Evolutionary conservation across 2,329 filamentous ascomycete species (phyloP).

Genomic region (Dactylellina sp.): DNA sequence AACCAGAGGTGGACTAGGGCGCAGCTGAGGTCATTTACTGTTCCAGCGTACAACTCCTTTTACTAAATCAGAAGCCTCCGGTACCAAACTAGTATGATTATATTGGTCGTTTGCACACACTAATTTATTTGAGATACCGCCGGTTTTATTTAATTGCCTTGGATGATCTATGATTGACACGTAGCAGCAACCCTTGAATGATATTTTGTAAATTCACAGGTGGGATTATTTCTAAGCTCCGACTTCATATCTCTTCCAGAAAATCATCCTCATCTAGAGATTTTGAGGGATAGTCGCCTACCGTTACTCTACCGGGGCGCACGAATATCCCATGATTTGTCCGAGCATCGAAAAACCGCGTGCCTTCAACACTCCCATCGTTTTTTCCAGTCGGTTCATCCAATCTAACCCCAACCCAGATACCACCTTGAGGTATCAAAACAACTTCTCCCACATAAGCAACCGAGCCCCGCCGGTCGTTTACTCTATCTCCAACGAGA

Average conservation of each 20-base stretch:
- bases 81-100: background rate
- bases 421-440: slow-evolving; percentile 75
- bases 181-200: too few species aligned
- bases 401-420: slow-evolving; percentile 79
- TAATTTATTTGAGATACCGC: too few species aligned
- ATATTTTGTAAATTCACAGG: too few species aligned
- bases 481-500: slow-evolving; percentile 75
- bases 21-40: slow-evolving; percentile 1
- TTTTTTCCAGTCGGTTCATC: slow-evolving; percentile 87
- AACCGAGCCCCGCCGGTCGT: slow-evolving; percentile 74
- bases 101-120: too few species aligned
- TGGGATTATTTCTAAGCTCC: background rate
- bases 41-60: too few species aligned
- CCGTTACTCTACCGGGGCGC: slow-evolving; percentile 79
- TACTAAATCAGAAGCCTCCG: background rate
- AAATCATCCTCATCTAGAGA: slow-evolving; percentile 71
- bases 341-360: slow-evolving; percentile 75
- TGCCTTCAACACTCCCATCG: slow-evolving; percentile 77
- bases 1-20: slow-evolving; percentile 9
- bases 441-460: slow-evolving; percentile 79
- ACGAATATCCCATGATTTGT: slow-evolving; percentile 83
- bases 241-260: slow-evolving; percentile 76
- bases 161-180: too few species aligned
- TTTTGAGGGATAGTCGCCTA: slow-evolving; percentile 75
- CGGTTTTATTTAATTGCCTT: too few species aligned